These are phyloP conservation scores for Gomphus bonarii DNA, from an alignment of 1,284 basidiomycete species.

Conservation along the genomic window DNA sequence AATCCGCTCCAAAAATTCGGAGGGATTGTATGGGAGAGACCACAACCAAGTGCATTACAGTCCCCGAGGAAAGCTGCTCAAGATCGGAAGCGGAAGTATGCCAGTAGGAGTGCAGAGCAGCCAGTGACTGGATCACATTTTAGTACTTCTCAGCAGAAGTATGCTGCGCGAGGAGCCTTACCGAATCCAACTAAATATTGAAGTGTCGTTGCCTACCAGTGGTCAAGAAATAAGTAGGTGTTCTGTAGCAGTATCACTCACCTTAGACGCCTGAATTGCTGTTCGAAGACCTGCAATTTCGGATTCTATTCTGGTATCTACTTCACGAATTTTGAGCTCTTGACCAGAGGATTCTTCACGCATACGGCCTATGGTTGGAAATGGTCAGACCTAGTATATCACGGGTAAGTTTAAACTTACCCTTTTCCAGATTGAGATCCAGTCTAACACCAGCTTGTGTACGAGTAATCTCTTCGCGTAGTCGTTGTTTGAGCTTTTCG, in stretches of 20 bases:
- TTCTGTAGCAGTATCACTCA: slow-evolving; percentile 20
- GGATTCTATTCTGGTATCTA: slow-evolving; percentile 94
- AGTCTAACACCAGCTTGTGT: slow-evolving; percentile 93
- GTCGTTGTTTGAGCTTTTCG: slow-evolving; percentile 90
- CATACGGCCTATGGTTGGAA: slow-evolving; percentile 48
- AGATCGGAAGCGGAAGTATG: slow-evolving; percentile 64
- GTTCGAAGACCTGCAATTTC: slow-evolving; percentile 90
- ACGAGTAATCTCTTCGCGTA: slow-evolving; percentile 85
- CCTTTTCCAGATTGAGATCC: slow-evolving; percentile 96
- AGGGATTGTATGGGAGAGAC: not conserved
- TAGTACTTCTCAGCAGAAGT: slow-evolving; percentile 5
- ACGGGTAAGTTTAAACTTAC: slow-evolving; percentile 16
- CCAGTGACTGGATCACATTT: slow-evolving; percentile 52
- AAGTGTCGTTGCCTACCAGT: slow-evolving; percentile 59
- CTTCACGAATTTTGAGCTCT: slow-evolving; percentile 96
- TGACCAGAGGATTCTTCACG: slow-evolving; percentile 89
- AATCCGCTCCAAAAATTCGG: not conserved
- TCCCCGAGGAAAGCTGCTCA: slow-evolving; percentile 15
- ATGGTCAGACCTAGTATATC: not conserved
- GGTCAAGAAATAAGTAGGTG: not conserved
- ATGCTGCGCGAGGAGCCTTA: slow-evolving; percentile 26
- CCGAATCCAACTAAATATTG: slow-evolving; percentile 80
- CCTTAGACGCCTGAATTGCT: slow-evolving; percentile 89
- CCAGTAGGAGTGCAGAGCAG: slow-evolving; percentile 79
- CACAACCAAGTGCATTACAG: not conserved